These are phyloP conservation scores for Saccharata proteae DNA, from an alignment of 2,329 filamentous ascomycete genomes.

Conservation along the genomic window DNA sequence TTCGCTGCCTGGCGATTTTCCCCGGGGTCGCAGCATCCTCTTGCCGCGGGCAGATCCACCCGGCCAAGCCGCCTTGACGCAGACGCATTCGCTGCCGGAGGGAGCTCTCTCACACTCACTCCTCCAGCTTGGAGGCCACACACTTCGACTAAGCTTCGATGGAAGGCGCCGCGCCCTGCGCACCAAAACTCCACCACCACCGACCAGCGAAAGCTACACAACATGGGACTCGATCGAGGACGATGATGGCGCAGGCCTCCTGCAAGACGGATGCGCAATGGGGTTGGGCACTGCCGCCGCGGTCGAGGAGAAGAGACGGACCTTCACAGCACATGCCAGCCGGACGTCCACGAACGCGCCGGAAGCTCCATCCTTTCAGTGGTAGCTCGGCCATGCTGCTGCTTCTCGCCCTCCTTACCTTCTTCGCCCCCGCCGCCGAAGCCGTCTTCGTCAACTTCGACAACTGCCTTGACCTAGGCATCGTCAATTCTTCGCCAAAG, in stretches of 20 bases:
- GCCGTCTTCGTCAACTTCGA: constrained; percentile 58
- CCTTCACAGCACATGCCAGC: neutral
- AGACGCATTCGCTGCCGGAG: no score
- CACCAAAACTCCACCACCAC: neutral
- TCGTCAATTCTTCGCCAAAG: constrained; percentile 45
- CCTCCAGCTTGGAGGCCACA: no score
- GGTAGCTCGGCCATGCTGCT: no score
- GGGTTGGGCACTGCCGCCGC: neutral
- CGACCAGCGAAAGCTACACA: neutral
- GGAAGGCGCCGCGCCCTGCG: neutral
- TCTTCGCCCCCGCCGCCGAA: constrained; percentile 3
- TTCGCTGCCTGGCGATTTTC: no score
- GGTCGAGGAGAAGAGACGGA: neutral
- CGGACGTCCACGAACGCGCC: neutral
- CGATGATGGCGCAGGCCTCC: no score
- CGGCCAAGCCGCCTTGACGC: no score
- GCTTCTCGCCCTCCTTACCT: constrained; percentile 1
- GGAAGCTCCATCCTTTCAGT: neutral
- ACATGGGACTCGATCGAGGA: no score
- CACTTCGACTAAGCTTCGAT: no score
- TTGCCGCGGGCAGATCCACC: no score
- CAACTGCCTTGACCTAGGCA: constrained; percentile 61
- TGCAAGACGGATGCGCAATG: neutral
- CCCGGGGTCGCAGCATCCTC: no score
- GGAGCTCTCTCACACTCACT: no score